Percentiles rank a stretch among this genome's conserved stretches.
Conservation (phyloP, 2,329 filamentous ascomycete species). For the Ceratocystis harringtonii region DNA sequence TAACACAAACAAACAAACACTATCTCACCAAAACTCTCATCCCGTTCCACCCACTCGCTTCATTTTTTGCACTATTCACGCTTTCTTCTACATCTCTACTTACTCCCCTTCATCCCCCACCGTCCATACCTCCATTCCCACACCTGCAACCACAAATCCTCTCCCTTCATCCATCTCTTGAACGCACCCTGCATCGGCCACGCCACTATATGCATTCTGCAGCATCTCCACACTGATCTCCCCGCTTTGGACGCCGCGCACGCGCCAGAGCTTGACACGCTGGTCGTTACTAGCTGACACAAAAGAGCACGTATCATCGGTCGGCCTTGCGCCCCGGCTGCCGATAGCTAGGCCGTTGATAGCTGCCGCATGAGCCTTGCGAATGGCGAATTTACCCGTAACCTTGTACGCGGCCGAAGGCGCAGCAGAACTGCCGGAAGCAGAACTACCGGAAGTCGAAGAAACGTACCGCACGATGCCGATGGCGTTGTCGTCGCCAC, state of each 20-base stretch:
- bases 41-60: no score
- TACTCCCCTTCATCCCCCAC: background rate
- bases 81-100: background rate
- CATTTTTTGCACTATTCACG: background rate
- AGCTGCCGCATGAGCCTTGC: conserved; percentile 54
- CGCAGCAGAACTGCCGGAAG: conserved; percentile 29
- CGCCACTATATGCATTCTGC: conserved; percentile 40
- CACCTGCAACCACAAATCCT: conserved; percentile 30
- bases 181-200: conserved; percentile 44
- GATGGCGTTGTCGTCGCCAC: conserved; percentile 78
- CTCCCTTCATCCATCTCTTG: conserved; percentile 24
- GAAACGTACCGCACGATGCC: conserved; percentile 25
- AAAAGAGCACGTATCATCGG: conserved; percentile 2
- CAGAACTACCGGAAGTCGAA: background rate
- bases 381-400: conserved; percentile 25
- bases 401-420: conserved; percentile 26
- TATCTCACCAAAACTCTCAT: no score
- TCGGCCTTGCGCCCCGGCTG: background rate
- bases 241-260: conserved; percentile 21
- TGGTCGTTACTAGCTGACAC: conserved; percentile 46
- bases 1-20: no score
- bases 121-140: conserved; percentile 35
- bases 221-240: conserved; percentile 26
- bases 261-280: conserved; percentile 40
- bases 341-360: conserved; percentile 39